Base-by-base conservation (phyloP, 345 rosid genomes). In the Linum tenue region DNA sequence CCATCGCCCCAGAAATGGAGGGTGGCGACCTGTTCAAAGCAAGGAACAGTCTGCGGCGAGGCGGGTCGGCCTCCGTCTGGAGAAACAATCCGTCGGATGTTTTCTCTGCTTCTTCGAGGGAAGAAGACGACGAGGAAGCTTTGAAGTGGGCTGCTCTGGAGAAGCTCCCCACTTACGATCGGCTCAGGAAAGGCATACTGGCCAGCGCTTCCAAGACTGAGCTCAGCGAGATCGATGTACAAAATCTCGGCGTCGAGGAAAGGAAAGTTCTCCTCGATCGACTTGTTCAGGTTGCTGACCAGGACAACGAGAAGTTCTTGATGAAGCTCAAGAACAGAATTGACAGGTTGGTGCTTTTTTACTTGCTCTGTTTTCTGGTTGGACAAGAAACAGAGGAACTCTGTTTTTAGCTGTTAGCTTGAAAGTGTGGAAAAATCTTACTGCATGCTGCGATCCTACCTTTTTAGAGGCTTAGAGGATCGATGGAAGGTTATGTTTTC, bases 271-370 rank as follows among this genome's bases (percentile, higher is more conserved):
- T 60, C 2, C 39, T 60, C 2, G 42, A 60, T 2, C 37, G 63
- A 7, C 39, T 60, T 6, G 60, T 57, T 31, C 16, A 37, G 60
- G 36, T 57, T 37, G 60, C 38, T 31, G 60, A 57, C 37, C 10
- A 57, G 60, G 60, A 57, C 10, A 57, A 57, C 37, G 60, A 57
- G 60, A 57, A 37, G 60, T 57, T 57, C 60, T 57, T 57, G 60
- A 31, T 17, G 36, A 57, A 57, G 60, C 22, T 57, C 38, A 57
- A 57, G 63, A 38, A 60, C 63, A 36, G 63, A 31, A 60, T 60
- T 39, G 63, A 60, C 42, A 36, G 63, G 31, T 22, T 22, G 31
- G 31, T 22, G 31, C 31, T 22, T 22, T 22, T 22, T 22, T 22
- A 1, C 31, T 22, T 22, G 31, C 31, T 22, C 31, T 22, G 31